These are phyloP conservation scores for Exophiala sideris DNA, from an alignment of 2,329 filamentous ascomycete genomes.

Conservation along the genomic window DNA sequence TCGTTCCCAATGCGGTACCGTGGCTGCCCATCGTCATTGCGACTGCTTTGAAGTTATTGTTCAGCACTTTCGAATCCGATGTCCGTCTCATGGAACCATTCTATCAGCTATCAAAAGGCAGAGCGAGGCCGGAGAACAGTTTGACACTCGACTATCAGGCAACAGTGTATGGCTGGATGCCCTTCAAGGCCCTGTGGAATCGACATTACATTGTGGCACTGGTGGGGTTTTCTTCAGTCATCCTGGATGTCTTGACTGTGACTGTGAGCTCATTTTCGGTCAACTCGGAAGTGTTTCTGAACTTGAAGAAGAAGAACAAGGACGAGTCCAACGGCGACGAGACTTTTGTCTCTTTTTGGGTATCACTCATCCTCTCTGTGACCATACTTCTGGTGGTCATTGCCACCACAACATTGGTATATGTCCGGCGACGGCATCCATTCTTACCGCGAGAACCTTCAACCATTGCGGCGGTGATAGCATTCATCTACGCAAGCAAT, in stretches of 20 bases:
- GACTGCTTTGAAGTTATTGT: conserved; percentile 46
- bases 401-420: conserved; percentile 58
- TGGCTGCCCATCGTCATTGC: conserved; percentile 47
- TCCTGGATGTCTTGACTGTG: conserved; percentile 47
- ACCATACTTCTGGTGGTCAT: conserved; percentile 66
- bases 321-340: conserved; percentile 37
- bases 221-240: conserved; percentile 44
- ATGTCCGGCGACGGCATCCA: conserved; percentile 60
- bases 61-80: conserved; percentile 47
- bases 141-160: conserved; percentile 51
- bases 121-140: conserved; percentile 43
- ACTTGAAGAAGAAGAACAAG: conserved; percentile 14
- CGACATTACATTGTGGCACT: conserved; percentile 45
- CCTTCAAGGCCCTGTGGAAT: conserved; percentile 43
- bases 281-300: conserved; percentile 40
- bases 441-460: conserved; percentile 76
- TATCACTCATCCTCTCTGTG: conserved; percentile 60
- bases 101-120: conserved; percentile 44
- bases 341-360: conserved; percentile 60
- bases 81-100: conserved; percentile 50
- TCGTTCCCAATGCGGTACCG: conserved; percentile 40
- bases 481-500: conserved; percentile 75
- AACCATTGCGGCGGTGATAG: conserved; percentile 71
- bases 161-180: conserved; percentile 45
- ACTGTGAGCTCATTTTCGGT: conserved; percentile 48